Conservation (phyloP, 768 basidiomycete genomes). For the Boletus tomentosulus region DNA sequence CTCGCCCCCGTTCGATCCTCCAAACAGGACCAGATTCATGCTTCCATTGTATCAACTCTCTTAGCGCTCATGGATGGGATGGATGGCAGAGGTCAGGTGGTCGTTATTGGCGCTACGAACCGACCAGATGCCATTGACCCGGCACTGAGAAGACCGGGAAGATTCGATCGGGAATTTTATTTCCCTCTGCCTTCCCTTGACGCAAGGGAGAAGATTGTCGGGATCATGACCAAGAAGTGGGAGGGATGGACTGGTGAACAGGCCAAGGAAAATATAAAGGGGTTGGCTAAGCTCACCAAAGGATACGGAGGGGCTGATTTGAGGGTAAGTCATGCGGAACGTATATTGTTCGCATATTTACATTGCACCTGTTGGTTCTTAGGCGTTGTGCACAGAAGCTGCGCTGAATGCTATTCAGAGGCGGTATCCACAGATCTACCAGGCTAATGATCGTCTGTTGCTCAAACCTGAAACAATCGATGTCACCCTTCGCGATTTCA, state of each 20-base stretch:
- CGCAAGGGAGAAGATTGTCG: conserved; percentile 83
- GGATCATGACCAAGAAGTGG: conserved; percentile 90
- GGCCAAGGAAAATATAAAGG: conserved; percentile 48
- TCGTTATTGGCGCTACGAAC: conserved; percentile 98
- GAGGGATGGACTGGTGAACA: conserved; percentile 66
- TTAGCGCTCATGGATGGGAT: conserved; percentile 99
- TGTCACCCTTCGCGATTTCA: conserved; percentile 86
- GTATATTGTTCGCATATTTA: conserved; percentile 1
- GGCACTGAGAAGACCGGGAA: conserved; percentile 86
- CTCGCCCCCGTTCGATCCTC: conserved; percentile 97
- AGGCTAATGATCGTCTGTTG: conserved; percentile 78
- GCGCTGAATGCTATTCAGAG: conserved; percentile 94
- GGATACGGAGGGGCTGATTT: conserved; percentile 98
- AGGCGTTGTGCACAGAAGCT: conserved; percentile 96
- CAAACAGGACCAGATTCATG: conserved; percentile 98
- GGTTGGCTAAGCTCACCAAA: conserved; percentile 86
- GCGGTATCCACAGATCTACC: conserved; percentile 96
- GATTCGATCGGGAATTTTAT: conserved; percentile 98
- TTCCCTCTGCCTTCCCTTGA: conserved; percentile 85
- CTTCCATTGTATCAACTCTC: conserved; percentile 93
- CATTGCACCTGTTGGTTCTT: conserved; percentile 2
- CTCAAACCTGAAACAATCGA: conserved; percentile 83
- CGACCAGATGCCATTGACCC: conserved; percentile 98
- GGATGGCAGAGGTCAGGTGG: conserved; percentile 96
- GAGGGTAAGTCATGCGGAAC: conserved; percentile 50